phyloP scores from a whole-genome alignment of 2,329 filamentous ascomycete species.

The Curvularia spicifera region DNA sequence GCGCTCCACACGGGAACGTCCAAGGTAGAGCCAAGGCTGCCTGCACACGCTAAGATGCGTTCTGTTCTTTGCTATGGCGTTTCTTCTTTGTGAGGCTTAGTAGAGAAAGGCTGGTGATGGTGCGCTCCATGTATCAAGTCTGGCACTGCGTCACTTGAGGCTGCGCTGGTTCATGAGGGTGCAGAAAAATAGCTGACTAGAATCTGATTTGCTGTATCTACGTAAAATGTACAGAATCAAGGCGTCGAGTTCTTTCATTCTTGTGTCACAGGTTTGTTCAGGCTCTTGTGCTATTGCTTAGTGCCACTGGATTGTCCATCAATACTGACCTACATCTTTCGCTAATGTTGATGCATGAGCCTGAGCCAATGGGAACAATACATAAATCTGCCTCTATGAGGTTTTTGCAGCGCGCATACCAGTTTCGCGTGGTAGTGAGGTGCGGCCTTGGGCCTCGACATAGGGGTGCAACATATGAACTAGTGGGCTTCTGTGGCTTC shows the following conservation, averaged over 20 bases:
- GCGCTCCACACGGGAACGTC: background rate
- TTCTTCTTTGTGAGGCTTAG: background rate
- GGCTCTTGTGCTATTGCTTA: background rate
- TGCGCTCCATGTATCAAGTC: background rate
- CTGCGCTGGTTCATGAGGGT: background rate
- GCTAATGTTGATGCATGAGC: background rate
- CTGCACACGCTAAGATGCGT: background rate
- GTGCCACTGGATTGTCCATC: background rate
- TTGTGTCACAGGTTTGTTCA: background rate
- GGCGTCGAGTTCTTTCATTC: background rate
- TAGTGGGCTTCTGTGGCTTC: slow-evolving; percentile 28
- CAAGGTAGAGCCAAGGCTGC: background rate
- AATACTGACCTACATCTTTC: background rate
- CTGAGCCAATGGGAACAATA: background rate
- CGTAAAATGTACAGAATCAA: background rate
- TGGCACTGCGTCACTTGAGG: background rate
- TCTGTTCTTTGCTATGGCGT: background rate
- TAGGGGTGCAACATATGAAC: slow-evolving; percentile 26
- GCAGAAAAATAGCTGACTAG: background rate
- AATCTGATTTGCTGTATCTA: background rate
- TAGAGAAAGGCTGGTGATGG: background rate
- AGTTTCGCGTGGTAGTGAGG: slow-evolving; percentile 5
- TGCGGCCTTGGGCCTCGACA: slow-evolving; percentile 12
- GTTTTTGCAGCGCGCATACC: background rate
- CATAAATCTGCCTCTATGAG: no score